Conservation (phyloP, 2,329 filamentous ascomycete genomes). For the Colletotrichum neosansevieriae region DNA sequence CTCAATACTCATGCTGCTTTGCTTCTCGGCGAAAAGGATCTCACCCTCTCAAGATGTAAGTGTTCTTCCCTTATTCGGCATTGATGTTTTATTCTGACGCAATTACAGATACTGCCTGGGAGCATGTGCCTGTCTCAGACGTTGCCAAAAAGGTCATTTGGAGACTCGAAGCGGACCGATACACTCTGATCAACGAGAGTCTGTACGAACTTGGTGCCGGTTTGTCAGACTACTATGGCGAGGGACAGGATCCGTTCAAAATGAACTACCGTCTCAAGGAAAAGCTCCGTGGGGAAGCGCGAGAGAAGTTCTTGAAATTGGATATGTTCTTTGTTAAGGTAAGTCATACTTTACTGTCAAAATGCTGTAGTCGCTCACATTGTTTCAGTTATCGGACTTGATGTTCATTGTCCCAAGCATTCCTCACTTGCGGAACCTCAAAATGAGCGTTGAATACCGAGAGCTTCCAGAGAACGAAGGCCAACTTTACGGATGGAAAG, state of each 20-base stretch:
- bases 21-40: constrained; percentile 73
- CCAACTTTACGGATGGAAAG: constrained; percentile 55
- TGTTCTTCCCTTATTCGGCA: constrained; percentile 31
- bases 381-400: constrained; percentile 68
- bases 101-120: constrained; percentile 68
- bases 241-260: constrained; percentile 56
- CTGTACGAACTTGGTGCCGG: constrained; percentile 66
- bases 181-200: constrained; percentile 63
- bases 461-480: constrained; percentile 67
- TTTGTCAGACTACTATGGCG: constrained; percentile 64
- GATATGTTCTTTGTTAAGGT: constrained; percentile 78
- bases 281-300: constrained; percentile 61
- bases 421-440: constrained; percentile 68
- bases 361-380: constrained; percentile 37
- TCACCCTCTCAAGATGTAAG: constrained; percentile 70
- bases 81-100: background rate
- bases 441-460: constrained; percentile 69
- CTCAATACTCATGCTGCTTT: constrained; percentile 74
- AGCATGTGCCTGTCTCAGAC: constrained; percentile 63
- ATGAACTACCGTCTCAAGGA: constrained; percentile 59
- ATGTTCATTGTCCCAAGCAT: constrained; percentile 69
- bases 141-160: constrained; percentile 71
- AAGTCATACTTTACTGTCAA: constrained; percentile 41
- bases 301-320: constrained; percentile 66
- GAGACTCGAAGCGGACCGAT: constrained; percentile 68